Conservation (phyloP, 176 grass and related monocot species). For the Themeda triandra region DNA sequence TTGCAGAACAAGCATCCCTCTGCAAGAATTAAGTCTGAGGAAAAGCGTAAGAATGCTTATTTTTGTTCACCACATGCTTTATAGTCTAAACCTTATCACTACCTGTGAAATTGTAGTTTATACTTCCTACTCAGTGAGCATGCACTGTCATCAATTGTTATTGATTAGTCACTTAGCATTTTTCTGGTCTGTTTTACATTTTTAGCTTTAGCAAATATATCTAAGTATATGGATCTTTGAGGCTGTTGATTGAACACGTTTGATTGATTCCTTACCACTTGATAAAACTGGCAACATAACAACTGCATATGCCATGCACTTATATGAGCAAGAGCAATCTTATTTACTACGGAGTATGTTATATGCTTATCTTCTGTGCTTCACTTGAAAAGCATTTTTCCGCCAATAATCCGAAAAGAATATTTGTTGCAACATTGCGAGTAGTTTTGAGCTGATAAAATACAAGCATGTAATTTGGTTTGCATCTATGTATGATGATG, state of each 20-base stretch:
- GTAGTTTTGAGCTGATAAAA: neutral
- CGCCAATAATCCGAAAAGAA: neutral
- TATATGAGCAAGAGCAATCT: neutral
- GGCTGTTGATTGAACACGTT: neutral
- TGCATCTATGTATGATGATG: conserved; percentile 1
- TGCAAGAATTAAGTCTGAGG: conserved; percentile 40
- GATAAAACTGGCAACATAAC: neutral
- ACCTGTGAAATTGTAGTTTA: neutral
- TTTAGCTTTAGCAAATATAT: conserved; percentile 5
- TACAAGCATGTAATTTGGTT: neutral
- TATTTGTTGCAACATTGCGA: neutral
- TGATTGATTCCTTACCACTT: neutral
- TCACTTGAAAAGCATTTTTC: neutral
- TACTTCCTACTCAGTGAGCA: neutral
- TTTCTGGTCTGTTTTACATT: neutral
- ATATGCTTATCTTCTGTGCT: neutral
- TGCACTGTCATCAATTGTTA: neutral
- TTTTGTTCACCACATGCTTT: conserved; percentile 1
- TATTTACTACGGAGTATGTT: conserved; percentile 15
- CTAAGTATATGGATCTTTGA: neutral
- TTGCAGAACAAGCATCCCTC: conserved; percentile 36
- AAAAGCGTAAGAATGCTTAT: conserved; percentile 40
- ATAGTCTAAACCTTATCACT: neutral
- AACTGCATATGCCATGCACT: neutral
- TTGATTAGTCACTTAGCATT: neutral